Base-by-base conservation (phyloP, 2,329 filamentous ascomycete genomes). In the Paecilomyces formosus region DNA sequence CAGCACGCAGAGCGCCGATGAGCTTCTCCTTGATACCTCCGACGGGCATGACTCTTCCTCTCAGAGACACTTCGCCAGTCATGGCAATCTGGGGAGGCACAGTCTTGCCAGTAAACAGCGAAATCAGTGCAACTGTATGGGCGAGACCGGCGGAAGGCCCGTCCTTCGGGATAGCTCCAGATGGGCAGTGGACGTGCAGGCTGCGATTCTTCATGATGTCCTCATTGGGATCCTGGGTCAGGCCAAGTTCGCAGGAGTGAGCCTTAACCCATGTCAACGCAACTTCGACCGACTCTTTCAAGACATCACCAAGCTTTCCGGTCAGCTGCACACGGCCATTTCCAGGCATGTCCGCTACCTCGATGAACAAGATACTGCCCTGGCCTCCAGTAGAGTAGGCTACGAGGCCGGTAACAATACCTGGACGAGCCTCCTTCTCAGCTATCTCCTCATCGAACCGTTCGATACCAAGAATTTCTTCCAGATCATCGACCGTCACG, bases 1-100 rank as follows among this genome's bases (percentile, higher is more conserved):
- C 94, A 1, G 94, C 94, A 57, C 93, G 84, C 70, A 95, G 81
- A 8, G 94, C 94, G 22, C 94, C 94, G 70, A 99, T 97, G 56
- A 97, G 82, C 76, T 99, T 99, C 84, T 99, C 93, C 77, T 97
- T 97, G 78, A 99, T 97, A 18, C 94, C 94, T 56, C 94, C 94
- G 35, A 99, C 94, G 26, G 93, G 91, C 76, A 94, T 90, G 58
- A 99, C 89, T 63, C 92, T 86, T 22, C 94, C 94, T 50, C 94
- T 85, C 26, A 99, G 84, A 58, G 89, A 91, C 61, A 88, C 77
- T 68, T 88, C 86, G 8, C 86, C 86, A 0, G 94, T 99, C 94
- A 99, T 99, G 51, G 94, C 94, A 74, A 99, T 87, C 3, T 89
- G 92, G 0, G 93, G 90, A 49, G 93, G 90, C 3, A 99, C 92